Conservation (phyloP, 2,329 filamentous ascomycete genomes). For the Mollisiaceae sp. region DNA sequence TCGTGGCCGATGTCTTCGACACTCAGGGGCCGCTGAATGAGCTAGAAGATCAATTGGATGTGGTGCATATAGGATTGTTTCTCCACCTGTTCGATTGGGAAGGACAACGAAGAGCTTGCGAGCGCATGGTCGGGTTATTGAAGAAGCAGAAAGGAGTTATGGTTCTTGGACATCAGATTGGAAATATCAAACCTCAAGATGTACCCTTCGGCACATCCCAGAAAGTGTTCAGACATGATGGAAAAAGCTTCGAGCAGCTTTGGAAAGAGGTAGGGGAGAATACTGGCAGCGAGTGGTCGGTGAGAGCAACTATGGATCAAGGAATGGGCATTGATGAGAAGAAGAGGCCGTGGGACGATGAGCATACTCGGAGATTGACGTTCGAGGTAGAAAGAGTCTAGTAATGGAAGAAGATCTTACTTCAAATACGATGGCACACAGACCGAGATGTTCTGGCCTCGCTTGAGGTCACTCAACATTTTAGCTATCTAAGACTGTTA, state of each 20-base stretch:
- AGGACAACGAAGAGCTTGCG: slow-evolving; percentile 38
- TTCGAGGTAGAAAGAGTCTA: neutral
- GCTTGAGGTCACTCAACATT: no score
- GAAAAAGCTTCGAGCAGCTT: slow-evolving; percentile 29
- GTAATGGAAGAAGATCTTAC: neutral
- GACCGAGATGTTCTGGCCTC: no score
- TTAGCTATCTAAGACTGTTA: no score
- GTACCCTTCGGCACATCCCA: neutral
- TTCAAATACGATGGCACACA: neutral
- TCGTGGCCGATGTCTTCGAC: slow-evolving; percentile 44
- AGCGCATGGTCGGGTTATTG: slow-evolving; percentile 26
- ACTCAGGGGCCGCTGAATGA: slow-evolving; percentile 38
- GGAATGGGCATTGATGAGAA: neutral
- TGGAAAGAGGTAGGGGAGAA: slow-evolving; percentile 31
- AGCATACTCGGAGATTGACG: neutral
- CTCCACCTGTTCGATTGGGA: slow-evolving; percentile 40
- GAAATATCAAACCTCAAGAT: neutral
- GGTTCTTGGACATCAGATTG: slow-evolving; percentile 11
- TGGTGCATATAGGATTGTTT: slow-evolving; percentile 26
- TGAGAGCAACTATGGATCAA: slow-evolving; percentile 13
- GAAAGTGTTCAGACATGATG: slow-evolving; percentile 28
- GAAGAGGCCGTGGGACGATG: neutral
- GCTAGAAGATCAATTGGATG: slow-evolving; percentile 41
- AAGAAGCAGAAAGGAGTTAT: slow-evolving; percentile 28
- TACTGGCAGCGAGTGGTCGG: slow-evolving; percentile 36